Evolutionary conservation across 805 yeast species (phyloP), one percentile per base, ranked within the genome.

Genomic region (Pichia rugopelliculosa): DNA sequence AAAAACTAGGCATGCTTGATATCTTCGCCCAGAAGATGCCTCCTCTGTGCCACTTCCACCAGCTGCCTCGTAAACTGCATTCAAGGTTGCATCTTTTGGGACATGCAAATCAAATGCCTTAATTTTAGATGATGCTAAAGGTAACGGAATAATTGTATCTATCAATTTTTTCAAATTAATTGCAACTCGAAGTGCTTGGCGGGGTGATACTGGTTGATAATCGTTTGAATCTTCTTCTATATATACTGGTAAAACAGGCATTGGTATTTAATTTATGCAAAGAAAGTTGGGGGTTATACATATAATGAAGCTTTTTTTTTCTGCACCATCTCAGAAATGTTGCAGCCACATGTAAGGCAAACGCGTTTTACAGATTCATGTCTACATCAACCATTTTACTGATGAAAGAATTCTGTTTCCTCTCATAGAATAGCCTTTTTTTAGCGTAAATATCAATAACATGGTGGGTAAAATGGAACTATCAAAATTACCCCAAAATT

Each of bases 31-130:
- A 1, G 82, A 71, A 0, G 82, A 67, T 6, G n/a, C 20, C 0
- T 79, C 80, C 43, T 69, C 64, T 2, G 84, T 65, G 6, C 87
- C 87, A 42, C 71, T 70, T 20, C 95, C 96, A 10, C 95, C 95
- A 18, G 95, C 95, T 6, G 95, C 93, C 25, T 73, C 74, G 46
- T 76, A 71, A 2, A 80, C 84, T 49, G 87, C 70, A 13, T 71
- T 60, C n/a, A 84, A 61, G 2, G 85, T 85, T 17, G 72, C 70
- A 3, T 70, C 70, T 51, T 77, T 82, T 47, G 87, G 63, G 36
- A 85, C 72, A 1, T 80, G 73, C 0, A 87, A 79, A 46, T 77
- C 79, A 6, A 80, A 77, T 10, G 72, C 64, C 6, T 77, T 66
- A 40, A 87, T 74, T 15, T 41, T 39, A 5, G 66, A 60, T 15